Evolutionary conservation across 1,284 basidiomycete species (phyloP).

Genomic region (Stereum hirsutum): DNA sequence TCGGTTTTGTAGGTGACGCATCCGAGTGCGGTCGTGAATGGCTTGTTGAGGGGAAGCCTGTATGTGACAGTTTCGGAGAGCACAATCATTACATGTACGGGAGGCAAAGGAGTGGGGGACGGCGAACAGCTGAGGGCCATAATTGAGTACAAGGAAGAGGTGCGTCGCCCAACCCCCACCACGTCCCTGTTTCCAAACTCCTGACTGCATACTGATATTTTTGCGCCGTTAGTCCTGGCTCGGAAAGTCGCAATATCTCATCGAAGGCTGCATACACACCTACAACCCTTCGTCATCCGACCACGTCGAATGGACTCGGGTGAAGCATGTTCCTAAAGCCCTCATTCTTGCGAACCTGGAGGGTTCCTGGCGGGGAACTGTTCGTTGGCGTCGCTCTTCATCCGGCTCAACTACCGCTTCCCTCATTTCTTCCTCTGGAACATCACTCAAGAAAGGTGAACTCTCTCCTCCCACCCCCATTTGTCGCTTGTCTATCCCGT

Average conservation of each 20-base stretch:
- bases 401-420: slow-evolving; percentile 16
- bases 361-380: slow-evolving; percentile 80
- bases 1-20: too few species aligned
- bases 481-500: too few species aligned
- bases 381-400: slow-evolving; percentile 70
- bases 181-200: not conserved
- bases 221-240: slow-evolving; percentile 70
- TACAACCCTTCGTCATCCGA: slow-evolving; percentile 55
- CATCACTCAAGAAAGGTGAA: too few species aligned
- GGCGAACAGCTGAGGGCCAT: slow-evolving; percentile 67
- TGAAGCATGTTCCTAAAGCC: slow-evolving; percentile 83
- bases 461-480: too few species aligned
- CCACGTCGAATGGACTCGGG: slow-evolving; percentile 75
- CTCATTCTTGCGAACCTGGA: slow-evolving; percentile 78
- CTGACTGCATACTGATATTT: not conserved
- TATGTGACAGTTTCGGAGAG: slow-evolving; percentile 84
- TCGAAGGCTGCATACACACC: slow-evolving; percentile 88
- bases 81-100: slow-evolving; percentile 77
- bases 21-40: slow-evolving; percentile 85
- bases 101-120: slow-evolving; percentile 38
- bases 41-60: slow-evolving; percentile 82
- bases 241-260: slow-evolving; percentile 76
- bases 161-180: slow-evolving; percentile 23
- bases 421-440: slow-evolving; percentile 20
- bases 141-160: slow-evolving; percentile 95